Evolutionary conservation across 768 basidiomycete species (phyloP).

Genomic region (Serpula lacrymans): DNA sequence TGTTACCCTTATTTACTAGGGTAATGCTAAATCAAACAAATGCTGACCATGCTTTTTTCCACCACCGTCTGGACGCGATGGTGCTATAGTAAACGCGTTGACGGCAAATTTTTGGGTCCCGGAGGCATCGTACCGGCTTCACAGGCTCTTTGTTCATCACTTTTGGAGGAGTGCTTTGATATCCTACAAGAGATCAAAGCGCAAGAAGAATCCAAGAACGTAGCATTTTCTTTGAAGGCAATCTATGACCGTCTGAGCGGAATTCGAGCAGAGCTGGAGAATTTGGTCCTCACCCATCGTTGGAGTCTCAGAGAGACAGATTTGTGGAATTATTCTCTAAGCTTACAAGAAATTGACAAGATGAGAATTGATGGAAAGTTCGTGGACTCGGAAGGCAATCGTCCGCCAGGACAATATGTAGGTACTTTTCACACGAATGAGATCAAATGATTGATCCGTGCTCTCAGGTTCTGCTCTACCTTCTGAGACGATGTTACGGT

Average conservation of each 20-base stretch:
- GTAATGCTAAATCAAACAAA: too few relatives aligned
- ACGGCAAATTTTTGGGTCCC: slow-evolving; percentile 92
- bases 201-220: slow-evolving; percentile 84
- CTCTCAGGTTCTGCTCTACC: slow-evolving; percentile 81
- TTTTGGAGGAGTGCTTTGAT: slow-evolving; percentile 96
- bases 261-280: slow-evolving; percentile 85
- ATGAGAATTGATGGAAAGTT: slow-evolving; percentile 98
- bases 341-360: slow-evolving; percentile 93
- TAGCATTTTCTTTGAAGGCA: slow-evolving; percentile 80
- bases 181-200: slow-evolving; percentile 94
- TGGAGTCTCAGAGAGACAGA: slow-evolving; percentile 97
- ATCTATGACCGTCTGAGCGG: slow-evolving; percentile 90
- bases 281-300: slow-evolving; percentile 88
- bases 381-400: slow-evolving; percentile 88
- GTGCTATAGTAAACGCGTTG: slow-evolving; percentile 79
- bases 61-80: too few relatives aligned
- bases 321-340: slow-evolving; percentile 88
- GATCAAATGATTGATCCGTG: not conserved
- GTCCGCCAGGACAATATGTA: slow-evolving; percentile 93
- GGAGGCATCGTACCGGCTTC: slow-evolving; percentile 88
- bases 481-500: slow-evolving; percentile 93
- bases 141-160: slow-evolving; percentile 86
- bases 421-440: slow-evolving; percentile 22
- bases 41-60: too few relatives aligned
- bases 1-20: slow-evolving; percentile 13